phyloP scores from a whole-genome alignment of 1,284 basidiomycete genomes.

The Takashimella koratensis region DNA sequence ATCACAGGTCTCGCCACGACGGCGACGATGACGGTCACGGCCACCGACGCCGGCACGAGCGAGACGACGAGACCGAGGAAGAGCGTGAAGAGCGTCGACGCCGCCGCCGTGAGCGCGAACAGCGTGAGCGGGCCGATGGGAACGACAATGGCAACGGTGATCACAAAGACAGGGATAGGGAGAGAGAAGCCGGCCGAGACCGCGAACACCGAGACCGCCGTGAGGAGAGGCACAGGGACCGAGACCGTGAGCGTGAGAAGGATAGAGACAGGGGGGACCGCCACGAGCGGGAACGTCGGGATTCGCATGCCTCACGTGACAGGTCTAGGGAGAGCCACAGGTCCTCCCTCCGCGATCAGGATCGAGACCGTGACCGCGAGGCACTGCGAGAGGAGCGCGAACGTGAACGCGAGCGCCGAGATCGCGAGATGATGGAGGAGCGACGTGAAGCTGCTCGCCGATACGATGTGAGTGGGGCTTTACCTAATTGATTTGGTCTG shows the following conservation, averaged over 20 bases:
- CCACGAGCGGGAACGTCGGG: slow-evolving; percentile 16
- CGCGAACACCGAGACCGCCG: slow-evolving; percentile 22
- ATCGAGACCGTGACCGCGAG: slow-evolving; percentile 14
- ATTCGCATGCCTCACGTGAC: background rate
- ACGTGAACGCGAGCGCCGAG: slow-evolving; percentile 37
- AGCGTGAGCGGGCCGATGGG: slow-evolving; percentile 38
- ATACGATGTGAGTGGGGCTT: slow-evolving; percentile 12
- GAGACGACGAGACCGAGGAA: slow-evolving; percentile 14
- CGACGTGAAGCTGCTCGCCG: slow-evolving; percentile 29
- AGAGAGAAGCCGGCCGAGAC: slow-evolving; percentile 56
- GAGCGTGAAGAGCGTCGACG: slow-evolving; percentile 55
- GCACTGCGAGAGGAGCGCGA: slow-evolving; percentile 42
- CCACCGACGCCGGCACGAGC: slow-evolving; percentile 42
- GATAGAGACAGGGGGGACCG: slow-evolving; percentile 18
- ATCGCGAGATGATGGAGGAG: slow-evolving; percentile 44
- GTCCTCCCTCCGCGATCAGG: slow-evolving; percentile 12
- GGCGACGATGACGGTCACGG: slow-evolving; percentile 57
- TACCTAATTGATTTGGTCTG: slow-evolving; percentile 11
- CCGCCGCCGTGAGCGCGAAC: slow-evolving; percentile 27
- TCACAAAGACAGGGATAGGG: slow-evolving; percentile 25
- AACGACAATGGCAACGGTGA: too few relatives aligned
- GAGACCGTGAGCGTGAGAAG: slow-evolving; percentile 19
- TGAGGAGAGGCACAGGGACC: slow-evolving; percentile 12
- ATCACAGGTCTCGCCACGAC: slow-evolving; percentile 19
- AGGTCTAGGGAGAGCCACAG: slow-evolving; percentile 34